Evolutionary conservation across 1,139 yeast species (phyloP).

Genomic region (Zhuliangozyma parablackwelliae): DNA sequence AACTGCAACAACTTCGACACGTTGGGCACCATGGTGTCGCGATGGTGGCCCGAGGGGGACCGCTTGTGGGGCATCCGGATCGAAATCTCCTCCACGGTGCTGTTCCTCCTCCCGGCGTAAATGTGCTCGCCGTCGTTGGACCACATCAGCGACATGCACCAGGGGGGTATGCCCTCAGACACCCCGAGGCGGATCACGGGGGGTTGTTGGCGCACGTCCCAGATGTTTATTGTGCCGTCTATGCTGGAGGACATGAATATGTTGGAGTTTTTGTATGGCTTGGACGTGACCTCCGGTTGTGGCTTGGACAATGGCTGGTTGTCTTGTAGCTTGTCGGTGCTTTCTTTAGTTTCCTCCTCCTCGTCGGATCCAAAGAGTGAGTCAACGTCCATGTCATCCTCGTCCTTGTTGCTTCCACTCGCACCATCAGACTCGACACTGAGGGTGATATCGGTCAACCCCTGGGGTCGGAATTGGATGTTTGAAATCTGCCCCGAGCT

Average conservation of each 20-base stretch:
- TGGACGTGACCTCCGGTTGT: slow-evolving; percentile 13
- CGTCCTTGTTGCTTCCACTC: slow-evolving; percentile 1
- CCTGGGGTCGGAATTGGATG: slow-evolving; percentile 73
- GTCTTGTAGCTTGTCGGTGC: slow-evolving; percentile 5
- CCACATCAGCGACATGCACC: slow-evolving; percentile 96
- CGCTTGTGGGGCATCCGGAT: slow-evolving; percentile 52
- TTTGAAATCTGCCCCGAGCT: slow-evolving; percentile 77
- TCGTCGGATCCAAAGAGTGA: slow-evolving; percentile 79
- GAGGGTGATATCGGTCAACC: slow-evolving; percentile 39
- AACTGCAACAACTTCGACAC: slow-evolving; percentile 62
- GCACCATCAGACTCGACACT: slow-evolving; percentile 12
- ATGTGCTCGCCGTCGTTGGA: slow-evolving; percentile 74
- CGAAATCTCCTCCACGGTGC: slow-evolving; percentile 82
- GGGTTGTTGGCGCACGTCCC: slow-evolving; percentile 65
- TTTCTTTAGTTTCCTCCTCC: slow-evolving; percentile 20
- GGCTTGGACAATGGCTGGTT: slow-evolving; percentile 1
- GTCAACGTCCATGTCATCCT: slow-evolving; percentile 63
- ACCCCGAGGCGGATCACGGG: slow-evolving; percentile 54
- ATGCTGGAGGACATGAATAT: slow-evolving; percentile 77
- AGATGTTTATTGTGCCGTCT: slow-evolving; percentile 76
- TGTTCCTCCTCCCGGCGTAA: slow-evolving; percentile 85
- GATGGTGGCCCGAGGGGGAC: slow-evolving; percentile 14
- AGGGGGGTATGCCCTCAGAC: slow-evolving; percentile 76
- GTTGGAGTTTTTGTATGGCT: slow-evolving; percentile 41
- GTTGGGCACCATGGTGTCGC: slow-evolving; percentile 31